A percentile compares a stretch with the other conserved stretches of the same genome.
Evolutionary conservation across 768 basidiomycete species (phyloP).

Genomic region (Naganishia onofrii): DNA sequence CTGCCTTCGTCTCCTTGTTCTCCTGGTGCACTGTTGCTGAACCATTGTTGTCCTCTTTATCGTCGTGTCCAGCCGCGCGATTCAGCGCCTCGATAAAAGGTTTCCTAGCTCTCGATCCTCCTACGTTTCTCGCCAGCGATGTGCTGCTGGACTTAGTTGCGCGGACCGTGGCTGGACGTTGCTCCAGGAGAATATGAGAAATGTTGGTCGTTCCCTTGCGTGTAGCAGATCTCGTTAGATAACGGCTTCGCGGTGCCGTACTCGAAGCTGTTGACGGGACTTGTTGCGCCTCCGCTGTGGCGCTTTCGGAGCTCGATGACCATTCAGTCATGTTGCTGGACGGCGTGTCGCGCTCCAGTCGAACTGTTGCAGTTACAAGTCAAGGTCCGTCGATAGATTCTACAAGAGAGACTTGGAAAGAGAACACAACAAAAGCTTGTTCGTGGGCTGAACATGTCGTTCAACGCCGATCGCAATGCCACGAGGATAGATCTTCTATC

Average conservation of each 20-base stretch:
- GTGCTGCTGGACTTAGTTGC: background rate
- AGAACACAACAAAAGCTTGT: conserved; percentile 16
- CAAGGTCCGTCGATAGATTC: background rate
- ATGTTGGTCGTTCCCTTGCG: conserved; percentile 12
- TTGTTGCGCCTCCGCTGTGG: background rate
- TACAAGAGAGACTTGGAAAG: background rate
- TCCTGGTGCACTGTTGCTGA: background rate
- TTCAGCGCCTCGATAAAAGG: conserved; percentile 18
- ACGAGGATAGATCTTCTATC: conserved; percentile 9
- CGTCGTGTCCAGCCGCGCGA: background rate
- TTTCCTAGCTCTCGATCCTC: background rate
- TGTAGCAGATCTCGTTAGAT: conserved; percentile 12
- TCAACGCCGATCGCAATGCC: conserved; percentile 11
- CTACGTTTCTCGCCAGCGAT: background rate
- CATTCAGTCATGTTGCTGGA: background rate
- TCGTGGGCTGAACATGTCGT: conserved; percentile 8
- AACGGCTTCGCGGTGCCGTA: conserved; percentile 4
- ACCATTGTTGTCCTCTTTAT: background rate
- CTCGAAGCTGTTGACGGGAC: background rate
- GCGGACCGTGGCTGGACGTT: background rate
- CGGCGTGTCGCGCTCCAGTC: background rate
- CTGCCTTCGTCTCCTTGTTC: background rate
- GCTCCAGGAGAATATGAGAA: background rate
- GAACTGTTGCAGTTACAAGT: background rate
- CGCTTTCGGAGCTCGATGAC: background rate